Evolutionary conservation across 1,284 basidiomycete species (phyloP), one percentile per base, ranked within the genome.

Genomic region (Austropuccinia psidii): DNA sequence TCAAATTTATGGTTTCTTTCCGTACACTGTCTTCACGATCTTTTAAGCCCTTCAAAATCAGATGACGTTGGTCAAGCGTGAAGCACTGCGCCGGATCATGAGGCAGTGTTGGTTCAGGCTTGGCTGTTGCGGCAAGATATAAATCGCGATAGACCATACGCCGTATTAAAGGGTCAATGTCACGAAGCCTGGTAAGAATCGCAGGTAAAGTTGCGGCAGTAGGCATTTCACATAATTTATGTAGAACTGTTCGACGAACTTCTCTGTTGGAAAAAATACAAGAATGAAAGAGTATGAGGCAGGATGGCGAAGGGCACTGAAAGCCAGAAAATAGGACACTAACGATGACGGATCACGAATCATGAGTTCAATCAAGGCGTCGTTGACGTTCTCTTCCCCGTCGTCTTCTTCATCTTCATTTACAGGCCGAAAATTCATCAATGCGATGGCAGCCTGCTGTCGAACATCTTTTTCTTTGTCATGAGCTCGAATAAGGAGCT

Each of bases 391-490:
- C 58, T 75, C 75, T 60, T 76, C 76, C 61, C 65, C 73, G 35
- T 70, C 84, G 41, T 83, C 81, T 19, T 86, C 85, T 0, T 86
- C 84, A 73, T 89, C 88, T 78, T 94, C 90, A 65, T 80, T 79
- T 17, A 87, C 87, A 7, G 87, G 87, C 72, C 89, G 87, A 8
- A 98, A 85, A 78, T 92, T 93, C 1, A 90, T 88, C 2, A 98
- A 85, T 0, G 90, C 92, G 15, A 91, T 84, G 9, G 89, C 87
- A 0, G 93, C 91, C 78, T 95, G 91, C 0, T 90, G 87, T 24
- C 95, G 87, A 6, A 97, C 88, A 5, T 85, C 79, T 0, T 88
- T 81, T 78, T 98, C 95, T 81, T 93, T 97, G 83, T 98, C 95
- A 19, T 85, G 85, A 15, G 90, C 82, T 29, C 95, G 86, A 2